phyloP scores from a whole-genome alignment of 2,329 filamentous ascomycete species.

The Colletotrichum musicola region DNA sequence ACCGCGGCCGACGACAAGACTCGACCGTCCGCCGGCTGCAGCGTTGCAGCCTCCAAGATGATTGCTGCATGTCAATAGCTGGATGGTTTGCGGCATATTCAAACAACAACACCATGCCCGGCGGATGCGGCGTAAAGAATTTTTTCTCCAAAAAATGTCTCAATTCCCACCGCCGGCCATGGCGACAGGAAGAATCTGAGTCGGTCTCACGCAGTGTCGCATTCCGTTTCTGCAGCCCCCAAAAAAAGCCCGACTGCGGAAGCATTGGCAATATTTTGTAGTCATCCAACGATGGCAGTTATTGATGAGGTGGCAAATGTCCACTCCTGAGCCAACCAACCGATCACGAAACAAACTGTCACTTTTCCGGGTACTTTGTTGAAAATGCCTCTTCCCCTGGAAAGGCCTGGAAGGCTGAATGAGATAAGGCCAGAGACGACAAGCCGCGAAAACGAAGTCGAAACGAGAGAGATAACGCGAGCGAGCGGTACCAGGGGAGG shows the following conservation, averaged over 20 bases:
- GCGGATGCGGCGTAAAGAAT: slow-evolving; percentile 27
- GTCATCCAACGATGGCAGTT: too few relatives aligned
- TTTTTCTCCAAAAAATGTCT: slow-evolving; percentile 28
- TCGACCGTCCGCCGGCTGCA: slow-evolving; percentile 4
- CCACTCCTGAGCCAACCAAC: slow-evolving; percentile 22
- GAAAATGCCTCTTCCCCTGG: neutral
- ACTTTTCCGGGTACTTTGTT: slow-evolving; percentile 8
- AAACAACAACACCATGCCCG: neutral
- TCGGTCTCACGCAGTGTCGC: slow-evolving; percentile 22
- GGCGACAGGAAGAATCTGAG: neutral
- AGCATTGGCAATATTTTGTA: slow-evolving; percentile 19
- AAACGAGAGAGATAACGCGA: slow-evolving; percentile 8
- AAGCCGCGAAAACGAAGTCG: neutral
- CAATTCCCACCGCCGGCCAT: slow-evolving; percentile 5
- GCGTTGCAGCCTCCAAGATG: neutral
- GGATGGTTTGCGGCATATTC: slow-evolving; percentile 11
- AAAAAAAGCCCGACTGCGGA: slow-evolving; percentile 2
- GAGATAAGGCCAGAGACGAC: slow-evolving; percentile 5
- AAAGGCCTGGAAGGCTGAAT: slow-evolving; percentile 27
- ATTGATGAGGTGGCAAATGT: too few relatives aligned
- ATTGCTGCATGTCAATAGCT: too few relatives aligned
- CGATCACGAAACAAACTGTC: neutral
- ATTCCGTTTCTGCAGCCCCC: slow-evolving; percentile 10
- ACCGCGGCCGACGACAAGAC: slow-evolving; percentile 1
- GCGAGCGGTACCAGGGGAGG: neutral